Base-by-base conservation (phyloP, 305 asterid genomes). In the Fraxinus latifolia region DNA sequence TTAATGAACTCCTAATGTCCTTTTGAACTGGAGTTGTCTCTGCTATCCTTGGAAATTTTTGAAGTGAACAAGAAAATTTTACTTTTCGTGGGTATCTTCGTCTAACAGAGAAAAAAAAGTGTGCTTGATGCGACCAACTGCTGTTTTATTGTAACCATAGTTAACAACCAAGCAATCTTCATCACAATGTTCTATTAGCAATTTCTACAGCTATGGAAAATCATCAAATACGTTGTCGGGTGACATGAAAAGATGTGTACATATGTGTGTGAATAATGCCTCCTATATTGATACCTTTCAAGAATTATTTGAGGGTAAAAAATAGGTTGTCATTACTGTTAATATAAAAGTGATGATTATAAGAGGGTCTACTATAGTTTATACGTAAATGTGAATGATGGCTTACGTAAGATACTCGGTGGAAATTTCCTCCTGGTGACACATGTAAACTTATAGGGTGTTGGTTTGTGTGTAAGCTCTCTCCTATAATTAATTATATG, bases 361-460 rank as follows among this genome's bases (percentile, higher is more conserved):
- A 17, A 60, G 71, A 60, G 71, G 32, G 71, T 58, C n/a, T 60
- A 21, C 32, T 8, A 32, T 60, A 9, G 32, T 60, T 60, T 23
- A 60, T 21, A 60, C 4, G 15, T 7, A 60, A 80, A 77, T 62
- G 65, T 80, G 81, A 47, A 70, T 37, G 62, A 62, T 44, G 62
- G 25, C 76, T 76, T 33, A 34, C 73, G 11, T 32, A 74, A 67
- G 36, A 8, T 72, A 74, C 68, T 73, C 9, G 67, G 76, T 72
- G 81, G 81, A 60, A 33, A 67, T 25, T 67, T 27, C 15, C 15
- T 75, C 8, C n/a, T 77, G 73, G 17, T 67, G 36, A 27, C 2
- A 11, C 3, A 29, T 21, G 74, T 27, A 67, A 67, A 67, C 36
- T 67, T 67, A 12, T 27, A 29, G 36, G 33, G 37, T 67, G 74